Evolutionary conservation across 1,139 yeast species (phyloP), one percentile per base, ranked within the genome.

Genomic region (Ashbya aceris): DNA sequence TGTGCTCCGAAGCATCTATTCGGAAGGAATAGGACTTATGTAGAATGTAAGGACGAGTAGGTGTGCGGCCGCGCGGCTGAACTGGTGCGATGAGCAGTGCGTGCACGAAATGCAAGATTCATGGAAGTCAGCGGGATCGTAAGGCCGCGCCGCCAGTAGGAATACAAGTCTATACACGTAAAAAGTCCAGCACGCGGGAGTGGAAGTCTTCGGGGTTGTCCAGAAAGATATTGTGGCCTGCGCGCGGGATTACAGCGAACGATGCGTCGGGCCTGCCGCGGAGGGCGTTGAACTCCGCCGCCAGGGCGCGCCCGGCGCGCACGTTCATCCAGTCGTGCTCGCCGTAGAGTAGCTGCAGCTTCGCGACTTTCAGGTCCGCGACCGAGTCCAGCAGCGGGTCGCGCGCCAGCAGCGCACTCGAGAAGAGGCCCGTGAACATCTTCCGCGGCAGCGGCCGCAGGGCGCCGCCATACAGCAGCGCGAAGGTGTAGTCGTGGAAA

Each of bases 311-410:
- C 0, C 95, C 96, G 0, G 93, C 91, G 39, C 72, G 74, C 2
- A 74, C 67, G 56, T 83, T 83, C 96, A 87, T 87, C 74, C 91
- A 87, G 58, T 87, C 96, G 50, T 70, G 76, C 50, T 82, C 79
- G 0, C 96, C 96, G 58, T 86, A 87, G 31, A 85, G 60, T 62
- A 87, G 70, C 52, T 76, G 60, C 1, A 75, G 56, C 26, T 74
- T 68, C 32, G 75, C 74, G 26, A 70, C 69, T 30, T 65, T 55
- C 28, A 75, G 55, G 1, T 60, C 51, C 1, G 61, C 56, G 30
- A 81, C 67, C 45, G 83, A 74, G 55, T 86, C 94, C 48, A 74
- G 67, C 44, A 86, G 68, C 1, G 96, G 95, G 63, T 77, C 73
- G 46, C 79, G 73, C 11, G 89, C 85, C n/a, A 80, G 75, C 9